Base-by-base conservation (phyloP, 257 asterid genomes). In the Solanum ossicruentum region DNA sequence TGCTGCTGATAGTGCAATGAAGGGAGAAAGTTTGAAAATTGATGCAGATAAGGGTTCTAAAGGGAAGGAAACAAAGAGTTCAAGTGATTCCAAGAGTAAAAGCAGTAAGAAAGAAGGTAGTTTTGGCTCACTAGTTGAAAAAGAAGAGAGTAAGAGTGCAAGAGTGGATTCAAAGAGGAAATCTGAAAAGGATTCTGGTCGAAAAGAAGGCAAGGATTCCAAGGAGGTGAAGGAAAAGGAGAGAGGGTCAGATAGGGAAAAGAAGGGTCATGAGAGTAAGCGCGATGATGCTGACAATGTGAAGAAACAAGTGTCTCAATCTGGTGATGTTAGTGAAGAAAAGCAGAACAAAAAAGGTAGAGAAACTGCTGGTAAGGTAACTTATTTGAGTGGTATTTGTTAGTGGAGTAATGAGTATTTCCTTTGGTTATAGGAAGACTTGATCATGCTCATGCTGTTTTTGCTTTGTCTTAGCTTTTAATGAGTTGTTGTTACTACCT, bases 321-420 rank as follows among this genome's bases (percentile, higher is more conserved):
- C 85, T 69, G 95, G 87, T 15, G 96, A 90, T 88, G 81, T 88
- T 80, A 85, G 85, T 81, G 94, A 93, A 84, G 98, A 94, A 84
- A 92, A 89, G 85, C 97, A 86, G 84, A 89, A 89, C 78, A 97
- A 93, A 91, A 93, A 92, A 55, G 83, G 91, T 56, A 91, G 93
- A 89, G 96, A 95, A 87, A 91, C 88, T 91, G 85, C 94, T 80
- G 98, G 99, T 96, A 91, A 91, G 94, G 90, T 93, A 88, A 87
- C 93, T 90, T 87, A 72, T 78, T 75, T 80, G 23, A 61, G 80
- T 85, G 89, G 88, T 86, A 86, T 85, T 18, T 71, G 81, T 63
- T 79, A 82, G 78, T 84, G 85, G 55, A 73, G 55, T 69, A 10
- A 21, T 77, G 55, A 73, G 55, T 69, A 10, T 28, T 77, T 51